Evolutionary conservation across 2,329 filamentous ascomycete genomes (phyloP), one percentile per base, ranked within the genome.

Genomic region (Epichloe festucae): DNA sequence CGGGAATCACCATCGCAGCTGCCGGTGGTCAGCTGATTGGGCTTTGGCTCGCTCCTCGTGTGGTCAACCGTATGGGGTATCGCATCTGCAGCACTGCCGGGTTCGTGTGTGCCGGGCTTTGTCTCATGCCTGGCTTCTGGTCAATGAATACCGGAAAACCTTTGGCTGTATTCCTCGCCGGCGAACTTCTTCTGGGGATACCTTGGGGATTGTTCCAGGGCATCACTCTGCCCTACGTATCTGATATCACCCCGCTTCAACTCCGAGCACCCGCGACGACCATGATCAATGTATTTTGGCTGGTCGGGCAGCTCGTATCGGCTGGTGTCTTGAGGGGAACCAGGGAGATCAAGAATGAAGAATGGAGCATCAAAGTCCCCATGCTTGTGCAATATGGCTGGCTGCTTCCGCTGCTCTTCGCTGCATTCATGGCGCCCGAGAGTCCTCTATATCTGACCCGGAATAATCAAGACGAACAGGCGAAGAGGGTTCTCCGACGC

Each of bases 21-120:
- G 52, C 57, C 12, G 15, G 21, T 21, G 56, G 56, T 31, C 54
- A 54, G 46, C 42, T 59, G 27, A n/a, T 50, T 39, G 55, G 57
- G 10, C 54, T 58, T 5, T 53, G 52, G 36, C 14, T 52, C 4
- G 57, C 57, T 12, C 54, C 57, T 27, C 46, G 35, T 11, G 34
- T 54, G 31, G n/a, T 54, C 11, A 54, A 53, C 43, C 43, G 45
- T 34, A 23, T 48, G 21, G 56, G 56, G 11, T 58, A 58, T 39
- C 53, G 41, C 41, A 27, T 1, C 45, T 70, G 5, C 68, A 71
- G 38, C 46, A 21, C 21, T 11, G 27, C n/a, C 3, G 40, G 12
- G 56, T 72, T 69, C 67, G 53, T 63, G 0, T 70, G 66, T 60
- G 62, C 67, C 1, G 53, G 65, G 1, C 64, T 65, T 1, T 56